phyloP scores from a whole-genome alignment of 2,329 filamentous ascomycete species.

The Harringtonia aguacate region DNA sequence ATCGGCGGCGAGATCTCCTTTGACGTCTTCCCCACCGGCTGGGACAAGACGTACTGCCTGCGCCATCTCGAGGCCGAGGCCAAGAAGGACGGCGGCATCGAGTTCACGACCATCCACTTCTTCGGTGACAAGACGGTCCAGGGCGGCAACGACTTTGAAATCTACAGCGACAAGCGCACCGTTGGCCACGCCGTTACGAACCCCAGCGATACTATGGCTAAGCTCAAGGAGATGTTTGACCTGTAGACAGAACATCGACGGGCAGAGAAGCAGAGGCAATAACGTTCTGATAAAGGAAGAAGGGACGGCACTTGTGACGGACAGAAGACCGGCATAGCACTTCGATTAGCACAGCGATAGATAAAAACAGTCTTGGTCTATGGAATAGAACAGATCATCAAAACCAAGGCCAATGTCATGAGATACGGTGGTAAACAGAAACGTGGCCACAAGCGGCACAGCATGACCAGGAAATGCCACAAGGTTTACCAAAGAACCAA shows the following conservation, averaged over 20 bases:
- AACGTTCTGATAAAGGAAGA: no score
- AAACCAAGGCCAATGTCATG: no score
- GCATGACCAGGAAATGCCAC: no score
- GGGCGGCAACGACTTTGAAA: constrained; percentile 94
- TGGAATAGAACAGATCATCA: neutral
- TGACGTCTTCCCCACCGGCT: constrained; percentile 91
- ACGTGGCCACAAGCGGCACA: no score
- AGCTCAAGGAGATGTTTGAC: constrained; percentile 73
- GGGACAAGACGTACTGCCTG: constrained; percentile 98
- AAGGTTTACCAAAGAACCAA: no score
- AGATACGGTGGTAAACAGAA: no score
- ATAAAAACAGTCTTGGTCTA: neutral
- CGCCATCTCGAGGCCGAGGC: constrained; percentile 76
- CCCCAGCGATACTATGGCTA: constrained; percentile 71
- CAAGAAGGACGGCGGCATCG: constrained; percentile 54
- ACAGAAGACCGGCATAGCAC: constrained; percentile 3
- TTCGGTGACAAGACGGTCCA: constrained; percentile 91
- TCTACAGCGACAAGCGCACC: constrained; percentile 72
- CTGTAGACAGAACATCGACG: constrained; percentile 23
- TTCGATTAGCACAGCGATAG: neutral
- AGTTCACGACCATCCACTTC: constrained; percentile 88
- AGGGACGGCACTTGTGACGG: no score
- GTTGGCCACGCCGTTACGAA: constrained; percentile 74
- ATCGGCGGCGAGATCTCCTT: constrained; percentile 98
- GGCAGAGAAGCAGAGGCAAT: no score